A percentile compares a stretch with the other conserved stretches of the same genome.
phyloP scores from a whole-genome alignment of 805 yeast species.

The Myxozyma nipponensis region DNA sequence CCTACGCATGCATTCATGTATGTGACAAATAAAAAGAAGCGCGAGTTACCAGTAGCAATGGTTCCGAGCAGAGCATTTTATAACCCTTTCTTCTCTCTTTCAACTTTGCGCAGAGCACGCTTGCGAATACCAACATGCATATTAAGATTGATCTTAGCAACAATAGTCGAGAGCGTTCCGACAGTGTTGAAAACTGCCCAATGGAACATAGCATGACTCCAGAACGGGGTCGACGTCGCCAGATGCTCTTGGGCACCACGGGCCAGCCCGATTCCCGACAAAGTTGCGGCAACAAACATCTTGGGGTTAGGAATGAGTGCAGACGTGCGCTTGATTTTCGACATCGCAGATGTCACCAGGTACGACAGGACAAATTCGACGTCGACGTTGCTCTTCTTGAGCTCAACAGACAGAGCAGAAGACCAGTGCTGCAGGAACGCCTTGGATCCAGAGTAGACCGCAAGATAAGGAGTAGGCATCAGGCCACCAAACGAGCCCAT shows the following conservation, averaged over 20 bases:
- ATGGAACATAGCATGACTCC: constrained; percentile 73
- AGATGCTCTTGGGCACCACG: constrained; percentile 90
- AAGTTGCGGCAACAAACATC: constrained; percentile 68
- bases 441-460: constrained; percentile 94
- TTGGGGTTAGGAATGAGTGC: constrained; percentile 76
- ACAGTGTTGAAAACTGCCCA: constrained; percentile 62
- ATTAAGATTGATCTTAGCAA: constrained; percentile 59
- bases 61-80: too few species aligned
- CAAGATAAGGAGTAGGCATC: constrained; percentile 85
- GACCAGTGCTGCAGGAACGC: constrained; percentile 95
- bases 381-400: constrained; percentile 64
- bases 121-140: constrained; percentile 79
- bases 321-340: constrained; percentile 79
- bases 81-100: constrained; percentile 32
- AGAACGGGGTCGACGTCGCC: constrained; percentile 75
- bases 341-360: constrained; percentile 92
- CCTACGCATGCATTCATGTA: too few species aligned
- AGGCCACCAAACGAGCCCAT: constrained; percentile 98
- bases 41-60: too few species aligned
- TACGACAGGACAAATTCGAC: constrained; percentile 84
- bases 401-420: constrained; percentile 79
- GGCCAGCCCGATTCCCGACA: constrained; percentile 71
- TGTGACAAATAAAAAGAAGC: too few species aligned
- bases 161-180: constrained; percentile 74
- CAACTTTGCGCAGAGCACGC: constrained; percentile 78